Percentiles rank a stretch among this genome's conserved stretches.
Evolutionary conservation across 148 eudicot species (phyloP).

Genomic region (Amaranthus palmeri): DNA sequence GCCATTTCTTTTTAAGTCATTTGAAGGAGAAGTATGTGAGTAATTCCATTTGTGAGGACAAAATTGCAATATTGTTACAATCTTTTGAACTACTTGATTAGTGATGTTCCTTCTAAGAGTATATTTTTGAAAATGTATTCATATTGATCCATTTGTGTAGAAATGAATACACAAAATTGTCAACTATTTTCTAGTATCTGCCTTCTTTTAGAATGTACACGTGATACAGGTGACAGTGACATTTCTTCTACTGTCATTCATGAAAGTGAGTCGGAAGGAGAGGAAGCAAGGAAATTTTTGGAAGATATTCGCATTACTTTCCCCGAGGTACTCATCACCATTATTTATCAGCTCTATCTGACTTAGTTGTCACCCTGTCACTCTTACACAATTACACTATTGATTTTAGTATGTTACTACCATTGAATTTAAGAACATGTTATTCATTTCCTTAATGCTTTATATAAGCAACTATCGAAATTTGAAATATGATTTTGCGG

Average conservation of each 20-base stretch:
- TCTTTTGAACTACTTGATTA: background rate
- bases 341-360: too few species aligned
- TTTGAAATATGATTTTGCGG: too few species aligned
- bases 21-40: background rate
- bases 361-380: too few species aligned
- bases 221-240: conserved; percentile 69
- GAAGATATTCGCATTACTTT: conserved; percentile 87
- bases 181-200: background rate
- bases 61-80: background rate
- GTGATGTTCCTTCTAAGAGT: background rate
- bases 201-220: background rate
- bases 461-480: too few species aligned
- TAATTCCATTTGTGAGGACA: background rate
- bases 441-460: too few species aligned
- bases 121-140: background rate
- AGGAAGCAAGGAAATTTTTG: conserved; percentile 76
- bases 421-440: too few species aligned
- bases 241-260: conserved; percentile 51
- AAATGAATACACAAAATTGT: background rate
- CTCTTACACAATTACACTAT: too few species aligned
- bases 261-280: conserved; percentile 93
- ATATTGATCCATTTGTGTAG: background rate
- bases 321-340: conserved; percentile 58
- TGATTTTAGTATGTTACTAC: too few species aligned
- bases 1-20: background rate